Percentiles rank a stretch among this genome's conserved stretches.
Conservation (phyloP, 1,284 basidiomycete genomes). For the Cryptococcus deneoformans region DNA sequence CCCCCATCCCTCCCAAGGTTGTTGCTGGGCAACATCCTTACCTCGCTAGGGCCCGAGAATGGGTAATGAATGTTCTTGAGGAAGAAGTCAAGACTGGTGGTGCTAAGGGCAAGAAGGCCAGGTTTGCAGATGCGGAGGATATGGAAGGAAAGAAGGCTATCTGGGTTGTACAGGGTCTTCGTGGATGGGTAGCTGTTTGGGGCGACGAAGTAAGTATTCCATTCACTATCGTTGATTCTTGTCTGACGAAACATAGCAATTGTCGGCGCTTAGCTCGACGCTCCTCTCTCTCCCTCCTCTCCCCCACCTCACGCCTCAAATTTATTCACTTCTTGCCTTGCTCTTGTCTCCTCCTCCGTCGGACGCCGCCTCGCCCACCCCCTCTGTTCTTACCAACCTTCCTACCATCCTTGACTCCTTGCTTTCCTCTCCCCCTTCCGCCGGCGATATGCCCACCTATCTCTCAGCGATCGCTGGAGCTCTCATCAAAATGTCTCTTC, state of each 20-base stretch:
- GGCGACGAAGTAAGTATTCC: slow-evolving; percentile 57
- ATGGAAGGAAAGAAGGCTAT: slow-evolving; percentile 69
- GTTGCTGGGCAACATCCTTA: slow-evolving; percentile 71
- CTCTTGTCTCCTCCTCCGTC: slow-evolving; percentile 58
- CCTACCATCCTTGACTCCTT: slow-evolving; percentile 70
- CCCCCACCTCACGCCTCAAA: slow-evolving; percentile 77
- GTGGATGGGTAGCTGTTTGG: slow-evolving; percentile 59
- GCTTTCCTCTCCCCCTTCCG: slow-evolving; percentile 67
- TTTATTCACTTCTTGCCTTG: slow-evolving; percentile 74
- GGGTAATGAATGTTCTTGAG: slow-evolving; percentile 66
- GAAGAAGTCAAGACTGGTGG: slow-evolving; percentile 61
- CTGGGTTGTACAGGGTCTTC: slow-evolving; percentile 71
- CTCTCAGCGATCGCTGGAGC: slow-evolving; percentile 57
- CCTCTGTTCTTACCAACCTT: slow-evolving; percentile 52
- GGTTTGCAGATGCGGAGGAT: slow-evolving; percentile 52
- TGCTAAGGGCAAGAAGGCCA: slow-evolving; percentile 61
- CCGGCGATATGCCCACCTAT: slow-evolving; percentile 53
- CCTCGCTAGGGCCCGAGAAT: slow-evolving; percentile 69
- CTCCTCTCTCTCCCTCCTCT: slow-evolving; percentile 76
- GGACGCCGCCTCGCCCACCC: slow-evolving; percentile 30
- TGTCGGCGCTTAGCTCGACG: slow-evolving; percentile 64
- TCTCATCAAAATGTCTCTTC: slow-evolving; percentile 43
- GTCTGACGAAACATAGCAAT: slow-evolving; percentile 54
- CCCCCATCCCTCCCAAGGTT: slow-evolving; percentile 69
- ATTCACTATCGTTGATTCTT: not conserved